phyloP scores from a whole-genome alignment of 2,329 filamentous ascomycete genomes.

The Colletotrichum horii region DNA sequence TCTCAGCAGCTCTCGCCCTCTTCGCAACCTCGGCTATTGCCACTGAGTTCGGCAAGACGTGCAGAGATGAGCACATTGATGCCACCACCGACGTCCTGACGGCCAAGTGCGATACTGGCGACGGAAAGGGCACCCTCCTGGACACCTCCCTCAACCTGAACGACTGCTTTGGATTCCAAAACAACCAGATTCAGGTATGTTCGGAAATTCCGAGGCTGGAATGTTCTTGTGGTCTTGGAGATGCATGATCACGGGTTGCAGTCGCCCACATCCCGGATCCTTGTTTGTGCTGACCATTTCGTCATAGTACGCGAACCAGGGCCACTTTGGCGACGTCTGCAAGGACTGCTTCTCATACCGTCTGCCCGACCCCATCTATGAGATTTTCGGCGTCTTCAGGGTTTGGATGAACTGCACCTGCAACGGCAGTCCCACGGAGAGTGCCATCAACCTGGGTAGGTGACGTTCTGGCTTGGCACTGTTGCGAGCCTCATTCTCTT shows the following conservation, averaged over 20 bases:
- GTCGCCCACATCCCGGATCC: not conserved
- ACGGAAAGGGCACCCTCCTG: slow-evolving; percentile 7
- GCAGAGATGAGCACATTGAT: slow-evolving; percentile 11
- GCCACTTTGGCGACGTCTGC: slow-evolving; percentile 29
- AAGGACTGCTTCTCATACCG: slow-evolving; percentile 19
- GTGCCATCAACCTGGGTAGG: slow-evolving; percentile 7
- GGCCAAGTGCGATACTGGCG: slow-evolving; percentile 9
- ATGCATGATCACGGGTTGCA: not conserved
- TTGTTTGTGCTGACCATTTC: not conserved
- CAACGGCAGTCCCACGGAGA: not conserved
- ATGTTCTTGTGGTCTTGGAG: not conserved
- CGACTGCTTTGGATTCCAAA: not conserved
- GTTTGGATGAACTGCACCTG: slow-evolving; percentile 16
- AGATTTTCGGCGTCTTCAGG: not conserved
- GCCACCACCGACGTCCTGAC: slow-evolving; percentile 2
- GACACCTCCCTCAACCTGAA: slow-evolving; percentile 11
- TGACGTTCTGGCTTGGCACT: not conserved
- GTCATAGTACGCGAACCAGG: slow-evolving; percentile 5
- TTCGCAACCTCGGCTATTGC: not conserved
- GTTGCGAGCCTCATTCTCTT: not conserved
- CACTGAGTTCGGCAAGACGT: slow-evolving; percentile 9
- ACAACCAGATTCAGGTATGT: slow-evolving; percentile 6
- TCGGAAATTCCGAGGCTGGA: slow-evolving; percentile 15
- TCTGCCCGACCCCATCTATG: slow-evolving; percentile 4
- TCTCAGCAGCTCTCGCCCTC: not conserved